Evolutionary conservation across 1,139 yeast genomes (phyloP), one percentile per base, ranked within the genome.

Genomic region (Magnusiomyces suaveolens): DNA sequence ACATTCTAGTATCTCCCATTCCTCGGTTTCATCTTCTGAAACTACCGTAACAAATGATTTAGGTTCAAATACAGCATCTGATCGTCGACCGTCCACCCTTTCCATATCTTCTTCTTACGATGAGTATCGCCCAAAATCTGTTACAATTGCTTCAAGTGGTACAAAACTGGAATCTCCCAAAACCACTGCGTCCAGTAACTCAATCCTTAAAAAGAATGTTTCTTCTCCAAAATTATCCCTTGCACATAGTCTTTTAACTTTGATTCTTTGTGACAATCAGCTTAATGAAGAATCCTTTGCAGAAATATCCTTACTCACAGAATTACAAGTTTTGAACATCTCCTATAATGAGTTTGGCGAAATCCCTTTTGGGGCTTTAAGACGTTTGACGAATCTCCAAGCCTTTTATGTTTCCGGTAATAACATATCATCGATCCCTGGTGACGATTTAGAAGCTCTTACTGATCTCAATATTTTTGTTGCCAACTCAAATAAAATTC

Each of bases 401-500:
- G 89, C 83, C 59, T 72, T 94, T n/a, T 87, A 80, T 63, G 67
- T 92, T 44, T 84, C 96, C 0, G 98, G 98, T 50, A 92, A 92
- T 64, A 81, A 82, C 53, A 72, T 94, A 44, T 77, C 87, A 0
- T 80, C 86, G 3, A 72, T 92, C 51, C 95, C 97, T 0, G 84
- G 89, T 23, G 98, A 92, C 63, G 95, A 87, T 61, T 76, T 89
- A 50, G 92, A 83, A 57, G 71, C 72, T 18, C 73, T 89, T 62
- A 74, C 75, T 24, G 73, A 77, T 10, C 74, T 92, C 62, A 76
- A 78, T 54, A 77, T 83, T 0, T 71, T 94, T 47, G 84, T 78
- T 69, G 69, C 88, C 61, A 92, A 92, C 66, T 86, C 87, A 62
- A 94, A 94, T 68, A 86, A 87, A 65, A 77, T 94, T 61, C 87